phyloP scores from a whole-genome alignment of 345 rosid genomes.

The Eucalyptus regnans region DNA sequence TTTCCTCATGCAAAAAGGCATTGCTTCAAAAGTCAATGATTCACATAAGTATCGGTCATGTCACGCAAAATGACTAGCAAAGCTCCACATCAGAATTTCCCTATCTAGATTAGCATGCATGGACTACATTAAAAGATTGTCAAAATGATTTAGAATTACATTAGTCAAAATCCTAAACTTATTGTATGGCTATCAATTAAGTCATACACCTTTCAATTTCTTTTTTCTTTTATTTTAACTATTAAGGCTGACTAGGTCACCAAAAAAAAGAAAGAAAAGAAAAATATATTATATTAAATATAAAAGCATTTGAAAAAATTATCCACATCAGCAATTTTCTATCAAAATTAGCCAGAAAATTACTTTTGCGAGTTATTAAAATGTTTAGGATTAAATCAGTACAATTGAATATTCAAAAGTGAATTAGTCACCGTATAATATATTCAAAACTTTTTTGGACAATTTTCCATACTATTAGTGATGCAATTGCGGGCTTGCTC shows the following conservation, averaged over 20 bases:
- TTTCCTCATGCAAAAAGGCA: too few species aligned
- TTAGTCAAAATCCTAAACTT: not conserved
- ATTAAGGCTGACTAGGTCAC: fast-evolving
- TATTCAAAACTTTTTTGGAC: too few species aligned
- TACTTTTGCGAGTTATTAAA: too few species aligned
- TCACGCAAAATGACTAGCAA: too few species aligned
- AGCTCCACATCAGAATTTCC: not conserved
- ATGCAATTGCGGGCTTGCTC: not conserved
- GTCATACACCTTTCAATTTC: not conserved
- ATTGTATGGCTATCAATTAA: too few species aligned
- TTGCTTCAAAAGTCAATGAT: too few species aligned
- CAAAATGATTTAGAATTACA: not conserved
- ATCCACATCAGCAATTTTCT: not conserved
- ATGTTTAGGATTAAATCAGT: not conserved
- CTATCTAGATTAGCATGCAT: not conserved
- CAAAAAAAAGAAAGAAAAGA: too few species aligned
- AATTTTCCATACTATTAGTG: too few species aligned
- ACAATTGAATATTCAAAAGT: not conserved
- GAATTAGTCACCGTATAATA: not conserved
- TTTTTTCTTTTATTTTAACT: too few species aligned
- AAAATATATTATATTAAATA: too few species aligned
- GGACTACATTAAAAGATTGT: not conserved
- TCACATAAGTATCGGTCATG: fast-evolving
- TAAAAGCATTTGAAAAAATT: too few species aligned
- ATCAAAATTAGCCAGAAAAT: too few species aligned